phyloP scores from a whole-genome alignment of 2,329 filamentous ascomycete genomes.

The Penicillium hordei region DNA sequence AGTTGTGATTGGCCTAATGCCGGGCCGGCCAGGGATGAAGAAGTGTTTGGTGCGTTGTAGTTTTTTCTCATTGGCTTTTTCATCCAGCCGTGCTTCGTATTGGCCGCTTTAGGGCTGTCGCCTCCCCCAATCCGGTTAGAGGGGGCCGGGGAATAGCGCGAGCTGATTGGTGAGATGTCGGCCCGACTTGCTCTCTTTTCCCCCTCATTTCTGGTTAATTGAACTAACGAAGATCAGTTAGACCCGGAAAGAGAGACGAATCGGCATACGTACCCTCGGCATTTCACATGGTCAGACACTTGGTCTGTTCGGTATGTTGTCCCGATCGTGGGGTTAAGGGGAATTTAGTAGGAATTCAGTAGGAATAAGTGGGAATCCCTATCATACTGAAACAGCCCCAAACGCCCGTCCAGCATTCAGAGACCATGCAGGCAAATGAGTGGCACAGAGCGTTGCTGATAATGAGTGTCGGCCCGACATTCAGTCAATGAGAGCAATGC shows the following conservation, averaged over 20 bases:
- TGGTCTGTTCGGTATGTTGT: neutral
- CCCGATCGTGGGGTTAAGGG: neutral
- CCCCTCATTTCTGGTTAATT: neutral
- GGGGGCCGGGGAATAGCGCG: rapidly evolving
- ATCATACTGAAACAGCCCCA: neutral
- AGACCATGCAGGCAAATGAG: neutral
- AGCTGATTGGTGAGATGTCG: conserved; percentile 3
- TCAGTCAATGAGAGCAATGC: neutral
- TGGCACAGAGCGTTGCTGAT: neutral
- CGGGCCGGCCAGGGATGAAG: neutral
- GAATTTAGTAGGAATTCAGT: no score
- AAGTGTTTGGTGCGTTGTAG: no score
- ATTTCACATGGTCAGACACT: neutral
- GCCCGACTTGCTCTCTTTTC: neutral
- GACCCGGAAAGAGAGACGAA: conserved; percentile 1
- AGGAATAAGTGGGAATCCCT: neutral
- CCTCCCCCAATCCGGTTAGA: neutral
- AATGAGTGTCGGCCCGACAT: conserved; percentile 6
- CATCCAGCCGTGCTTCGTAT: neutral
- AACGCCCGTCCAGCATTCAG: neutral
- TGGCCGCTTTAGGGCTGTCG: neutral
- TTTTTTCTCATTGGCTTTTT: neutral
- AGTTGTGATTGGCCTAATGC: neutral
- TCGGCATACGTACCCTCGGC: neutral
- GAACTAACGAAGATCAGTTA: neutral